Base-by-base conservation (phyloP, 1,284 basidiomycete genomes). In the Microbotryomycetes sp. region DNA sequence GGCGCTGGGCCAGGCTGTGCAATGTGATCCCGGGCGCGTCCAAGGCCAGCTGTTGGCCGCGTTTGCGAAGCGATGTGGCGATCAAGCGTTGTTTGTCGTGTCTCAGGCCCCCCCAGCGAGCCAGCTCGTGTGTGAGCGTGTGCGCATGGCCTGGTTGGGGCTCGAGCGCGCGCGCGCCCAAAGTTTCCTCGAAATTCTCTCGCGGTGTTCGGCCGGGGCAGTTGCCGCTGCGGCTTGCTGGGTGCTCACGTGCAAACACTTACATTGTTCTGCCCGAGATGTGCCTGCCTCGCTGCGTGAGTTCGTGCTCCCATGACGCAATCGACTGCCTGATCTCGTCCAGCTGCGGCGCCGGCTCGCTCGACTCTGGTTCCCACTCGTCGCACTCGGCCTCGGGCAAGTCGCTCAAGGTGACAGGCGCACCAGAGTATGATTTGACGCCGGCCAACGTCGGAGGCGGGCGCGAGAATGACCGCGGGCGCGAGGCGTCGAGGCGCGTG, bases 181-280 rank as follows among this genome's bases (percentile, higher is more conserved):
- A n/a, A n/a, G n/a, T n/a, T n/a, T n/a, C n/a, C 46, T 21, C 46
- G 46, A 4, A 48, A 26, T n/a, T n/a, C n/a, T 3, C 51, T 5
- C 26, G 13, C 51, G 15, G n/a, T 3, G n/a, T 23, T 45, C 31
- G 13, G 24, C 16, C 9, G 3, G 2, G 45, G 15, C 6, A 26
- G 45, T 23, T 3, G n/a, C 18, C 13, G 3, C 16, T 24, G 1
- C n/a, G n/a, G n/a, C n/a, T n/a, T n/a, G n/a, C n/a, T n/a, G n/a
- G n/a, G n/a, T n/a, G n/a, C n/a, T n/a, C n/a, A n/a, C n/a, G n/a
- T n/a, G n/a, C 3, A 47, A 2, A 4, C 21, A 60, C 65, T 54
- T 52, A 69, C 67, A 69, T 67, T 18, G 67, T 69, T n/a, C 67
- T 50, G 5, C 67, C 67, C 16, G 56, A 59, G 27, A 69, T 46